Evolutionary conservation across 495 filamentous ascomycete species (phyloP).

Genomic region (Peziza echinospora): DNA sequence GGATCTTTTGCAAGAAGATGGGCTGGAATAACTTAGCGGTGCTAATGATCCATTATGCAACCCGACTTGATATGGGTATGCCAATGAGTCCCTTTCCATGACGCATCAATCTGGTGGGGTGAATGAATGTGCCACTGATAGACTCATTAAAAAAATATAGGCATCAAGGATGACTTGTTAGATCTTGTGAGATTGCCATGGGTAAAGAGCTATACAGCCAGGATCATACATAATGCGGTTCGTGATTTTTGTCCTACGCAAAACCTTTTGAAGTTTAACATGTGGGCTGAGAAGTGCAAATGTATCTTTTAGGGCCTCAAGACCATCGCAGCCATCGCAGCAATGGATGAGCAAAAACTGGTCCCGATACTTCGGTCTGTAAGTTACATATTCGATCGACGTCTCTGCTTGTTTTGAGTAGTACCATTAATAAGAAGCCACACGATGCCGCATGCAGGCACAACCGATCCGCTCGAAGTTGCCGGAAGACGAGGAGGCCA

Average conservation of each 20-base stretch:
- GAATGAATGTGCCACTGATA: too few species aligned
- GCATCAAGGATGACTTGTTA: slow-evolving; percentile 50
- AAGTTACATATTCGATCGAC: too few species aligned
- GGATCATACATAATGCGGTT: slow-evolving; percentile 55
- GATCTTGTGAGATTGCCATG: slow-evolving; percentile 53
- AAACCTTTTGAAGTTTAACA: too few species aligned
- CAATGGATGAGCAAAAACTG: too few species aligned
- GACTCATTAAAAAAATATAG: neutral
- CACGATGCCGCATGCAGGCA: too few species aligned
- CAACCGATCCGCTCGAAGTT: slow-evolving; percentile 40
- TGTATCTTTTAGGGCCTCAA: too few species aligned
- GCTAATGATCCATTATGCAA: slow-evolving; percentile 57
- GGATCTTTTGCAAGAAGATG: slow-evolving; percentile 56
- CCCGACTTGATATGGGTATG: slow-evolving; percentile 41
- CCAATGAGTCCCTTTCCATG: neutral
- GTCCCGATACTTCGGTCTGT: too few species aligned
- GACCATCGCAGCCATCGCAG: too few species aligned
- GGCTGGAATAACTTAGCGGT: slow-evolving; percentile 52
- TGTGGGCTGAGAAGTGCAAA: too few species aligned
- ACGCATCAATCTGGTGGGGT: neutral
- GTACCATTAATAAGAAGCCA: too few species aligned
- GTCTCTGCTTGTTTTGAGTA: too few species aligned
- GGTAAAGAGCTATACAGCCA: slow-evolving; percentile 57
- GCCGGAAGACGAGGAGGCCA: slow-evolving; percentile 36
- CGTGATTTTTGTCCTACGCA: slow-evolving; percentile 40